These are phyloP conservation scores for Apiospora pterosperma DNA, from an alignment of 2,329 filamentous ascomycete species.

Conservation along the genomic window DNA sequence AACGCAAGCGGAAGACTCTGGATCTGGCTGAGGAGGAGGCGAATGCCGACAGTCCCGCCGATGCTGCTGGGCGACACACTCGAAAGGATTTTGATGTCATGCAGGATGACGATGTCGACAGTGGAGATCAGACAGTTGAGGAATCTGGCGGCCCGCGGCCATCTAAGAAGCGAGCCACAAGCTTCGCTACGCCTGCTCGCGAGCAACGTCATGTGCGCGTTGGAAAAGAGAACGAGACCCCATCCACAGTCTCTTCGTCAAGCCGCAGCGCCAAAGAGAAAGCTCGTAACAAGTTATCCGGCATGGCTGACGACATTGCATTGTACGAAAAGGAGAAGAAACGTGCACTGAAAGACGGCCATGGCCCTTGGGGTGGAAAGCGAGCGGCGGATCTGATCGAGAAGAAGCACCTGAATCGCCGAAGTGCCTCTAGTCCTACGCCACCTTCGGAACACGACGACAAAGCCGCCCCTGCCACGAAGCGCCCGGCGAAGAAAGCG, in stretches of 20 bases:
- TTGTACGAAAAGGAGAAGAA: slow-evolving; percentile 94
- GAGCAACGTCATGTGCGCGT: slow-evolving; percentile 44
- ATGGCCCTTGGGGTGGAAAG: slow-evolving; percentile 58
- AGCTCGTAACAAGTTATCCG: slow-evolving; percentile 73
- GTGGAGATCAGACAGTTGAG: slow-evolving; percentile 27
- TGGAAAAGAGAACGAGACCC: slow-evolving; percentile 82
- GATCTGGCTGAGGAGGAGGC: slow-evolving; percentile 50
- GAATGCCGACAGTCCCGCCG: slow-evolving; percentile 41
- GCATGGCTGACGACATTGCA: slow-evolving; percentile 78
- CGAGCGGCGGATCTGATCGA: slow-evolving; percentile 58
- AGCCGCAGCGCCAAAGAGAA: slow-evolving; percentile 86
- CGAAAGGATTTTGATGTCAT: slow-evolving; percentile 41
- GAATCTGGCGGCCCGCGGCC: slow-evolving; percentile 29
- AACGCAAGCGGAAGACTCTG: slow-evolving; percentile 47
- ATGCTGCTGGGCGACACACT: slow-evolving; percentile 38
- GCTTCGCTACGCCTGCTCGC: slow-evolving; percentile 49
- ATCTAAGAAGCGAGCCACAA: slow-evolving; percentile 25
- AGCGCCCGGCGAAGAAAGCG: slow-evolving; percentile 56
- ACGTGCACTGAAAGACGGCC: slow-evolving; percentile 52
- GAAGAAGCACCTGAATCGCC: slow-evolving; percentile 36
- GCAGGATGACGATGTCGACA: slow-evolving; percentile 38
- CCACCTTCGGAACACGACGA: slow-evolving; percentile 16
- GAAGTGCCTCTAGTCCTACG: slow-evolving; percentile 35
- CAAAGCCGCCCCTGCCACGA: slow-evolving; percentile 39
- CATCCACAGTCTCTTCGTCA: slow-evolving; percentile 61